Evolutionary conservation across 2,329 filamentous ascomycete species (phyloP), one percentile per base, ranked within the genome.

Genomic region (Verticillium albo-atrum): DNA sequence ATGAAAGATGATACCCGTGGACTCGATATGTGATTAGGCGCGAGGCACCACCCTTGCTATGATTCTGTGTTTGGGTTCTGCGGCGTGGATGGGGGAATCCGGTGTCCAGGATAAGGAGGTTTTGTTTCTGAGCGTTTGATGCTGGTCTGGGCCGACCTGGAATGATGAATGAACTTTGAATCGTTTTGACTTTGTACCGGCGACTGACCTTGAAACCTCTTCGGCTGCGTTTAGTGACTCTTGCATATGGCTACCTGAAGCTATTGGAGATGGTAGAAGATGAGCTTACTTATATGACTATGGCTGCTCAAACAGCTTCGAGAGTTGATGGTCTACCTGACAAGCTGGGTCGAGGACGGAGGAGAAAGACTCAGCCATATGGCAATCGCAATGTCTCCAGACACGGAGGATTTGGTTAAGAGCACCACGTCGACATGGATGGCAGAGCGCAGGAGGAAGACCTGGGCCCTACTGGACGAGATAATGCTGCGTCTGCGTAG

Each of bases 1-100:
- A 69, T 71, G 68, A 71, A 70, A 58, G 80, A 85, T 63, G 82
- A 86, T 74, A 84, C 80, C 71, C 79, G 75, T 32, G 73, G 72
- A 55, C 68, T 84, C 55, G 81, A 83, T 59, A 68, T 79, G 70
- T 79, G 67, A 71, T 63, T 55, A 12, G 42, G 20, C 15, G 42
- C 20, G 42, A 50, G 42, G 42, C 58, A 55, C 20, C 20, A 50
- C 42, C 20, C 42, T 50, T 20, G 42, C 25, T 23, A 50, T 50
- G 42, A 50, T 50, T 50, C 20, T 50, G 42, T 50, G 9, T 50
- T 50, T 23, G n/a, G 42, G 42, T 25, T 7, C 42, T 23, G 20
- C 20, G 42, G 42, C 20, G 23, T 23, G 20, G 20, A 23, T 50
- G 42, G 42, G 42, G 17, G 20, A 12, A 14, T 23, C 10, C 7